Evolutionary conservation across 148 eudicot genomes (phyloP).

Genomic region (Pouteria glomerata): DNA sequence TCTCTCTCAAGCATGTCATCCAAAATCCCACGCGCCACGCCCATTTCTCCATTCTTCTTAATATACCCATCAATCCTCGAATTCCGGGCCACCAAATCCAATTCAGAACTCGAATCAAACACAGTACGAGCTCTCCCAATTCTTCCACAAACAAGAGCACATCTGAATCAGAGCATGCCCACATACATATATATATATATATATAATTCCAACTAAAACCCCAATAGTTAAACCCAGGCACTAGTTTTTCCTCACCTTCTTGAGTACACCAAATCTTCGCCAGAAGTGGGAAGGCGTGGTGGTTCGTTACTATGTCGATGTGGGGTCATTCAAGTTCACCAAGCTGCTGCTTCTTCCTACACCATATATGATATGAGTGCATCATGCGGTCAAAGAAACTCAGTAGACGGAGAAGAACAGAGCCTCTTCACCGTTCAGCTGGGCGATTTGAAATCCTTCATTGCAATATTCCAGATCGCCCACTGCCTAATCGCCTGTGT

Average conservation of each 20-base stretch:
- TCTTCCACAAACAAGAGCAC: slow-evolving; percentile 34
- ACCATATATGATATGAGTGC: slow-evolving; percentile 50
- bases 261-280: slow-evolving; percentile 21
- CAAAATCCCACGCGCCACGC: slow-evolving; percentile 30
- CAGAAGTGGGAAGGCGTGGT: slow-evolving; percentile 22
- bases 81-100: slow-evolving; percentile 55
- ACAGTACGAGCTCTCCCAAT: slow-evolving; percentile 36
- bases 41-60: slow-evolving; percentile 42
- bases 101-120: slow-evolving; percentile 39
- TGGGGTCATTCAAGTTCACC: slow-evolving; percentile 33
- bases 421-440: slow-evolving; percentile 46
- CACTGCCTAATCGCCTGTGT: neutral
- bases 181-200: too few relatives aligned
- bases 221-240: slow-evolving; percentile 25
- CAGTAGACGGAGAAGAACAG: slow-evolving; percentile 28
- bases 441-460: slow-evolving; percentile 38
- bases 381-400: slow-evolving; percentile 39
- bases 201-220: slow-evolving; percentile 49
- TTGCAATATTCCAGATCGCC: too few relatives aligned
- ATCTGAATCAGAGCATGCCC: slow-evolving; percentile 43
- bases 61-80: slow-evolving; percentile 55
- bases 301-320: slow-evolving; percentile 11
- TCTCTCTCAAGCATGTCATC: slow-evolving; percentile 51
- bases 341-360: too few relatives aligned
- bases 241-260: slow-evolving; percentile 23